Evolutionary conservation across 371 early-diverging fungal genomes (phyloP).

Genomic region (Zancudomyces culisetae): DNA sequence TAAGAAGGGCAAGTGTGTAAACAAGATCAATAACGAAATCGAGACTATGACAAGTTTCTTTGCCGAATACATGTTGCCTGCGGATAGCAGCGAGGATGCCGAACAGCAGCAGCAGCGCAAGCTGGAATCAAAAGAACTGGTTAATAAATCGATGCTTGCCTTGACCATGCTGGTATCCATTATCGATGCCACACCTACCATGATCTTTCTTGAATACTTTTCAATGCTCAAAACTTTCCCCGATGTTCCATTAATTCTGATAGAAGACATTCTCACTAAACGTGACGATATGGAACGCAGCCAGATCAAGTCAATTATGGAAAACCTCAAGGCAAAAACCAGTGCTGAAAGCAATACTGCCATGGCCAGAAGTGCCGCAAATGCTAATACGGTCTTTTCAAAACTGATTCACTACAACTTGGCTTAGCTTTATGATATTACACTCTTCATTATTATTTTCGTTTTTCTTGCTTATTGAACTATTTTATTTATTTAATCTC

Average conservation of each 20-base stretch:
- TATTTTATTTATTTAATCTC: no score
- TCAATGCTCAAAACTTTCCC: conserved; percentile 41
- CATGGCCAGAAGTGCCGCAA: background rate
- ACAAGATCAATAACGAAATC: background rate
- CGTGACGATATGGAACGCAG: conserved; percentile 44
- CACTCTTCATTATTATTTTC: background rate
- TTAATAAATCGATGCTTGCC: no score
- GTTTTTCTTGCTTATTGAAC: background rate
- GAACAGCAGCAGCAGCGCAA: background rate
- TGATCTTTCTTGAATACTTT: conserved; percentile 49
- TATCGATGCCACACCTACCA: conserved; percentile 30
- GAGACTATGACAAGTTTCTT: background rate
- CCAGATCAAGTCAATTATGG: conserved; percentile 33
- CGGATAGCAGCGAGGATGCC: background rate
- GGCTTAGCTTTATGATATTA: background rate
- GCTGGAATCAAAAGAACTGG: conserved; percentile 15
- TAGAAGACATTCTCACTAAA: conserved; percentile 38
- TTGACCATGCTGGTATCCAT: conserved; percentile 33
- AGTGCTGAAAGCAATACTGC: background rate
- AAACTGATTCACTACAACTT: background rate
- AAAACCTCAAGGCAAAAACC: conserved; percentile 14
- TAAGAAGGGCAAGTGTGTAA: conserved; percentile 23
- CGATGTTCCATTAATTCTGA: conserved; percentile 39
- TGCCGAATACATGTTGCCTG: background rate
- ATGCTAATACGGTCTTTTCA: background rate